These are phyloP conservation scores for Camillea tinctor DNA, from an alignment of 2,329 filamentous ascomycete genomes.

Conservation along the genomic window DNA sequence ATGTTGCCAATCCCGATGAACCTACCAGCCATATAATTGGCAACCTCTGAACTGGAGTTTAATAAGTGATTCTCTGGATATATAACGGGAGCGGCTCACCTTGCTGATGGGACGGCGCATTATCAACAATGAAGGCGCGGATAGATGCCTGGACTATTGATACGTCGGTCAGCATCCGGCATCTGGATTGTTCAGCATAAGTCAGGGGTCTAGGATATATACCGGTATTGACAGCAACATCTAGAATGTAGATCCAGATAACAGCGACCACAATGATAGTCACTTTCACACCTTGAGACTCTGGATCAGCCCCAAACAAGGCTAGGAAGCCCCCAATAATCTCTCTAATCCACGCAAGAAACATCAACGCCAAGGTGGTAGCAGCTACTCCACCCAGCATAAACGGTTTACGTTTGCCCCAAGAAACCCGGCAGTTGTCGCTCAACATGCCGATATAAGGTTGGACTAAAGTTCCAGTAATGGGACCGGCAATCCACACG, in stretches of 20 bases:
- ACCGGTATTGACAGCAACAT: conserved; percentile 94
- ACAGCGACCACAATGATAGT: conserved; percentile 77
- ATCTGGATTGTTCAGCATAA: background rate
- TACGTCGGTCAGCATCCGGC: too few relatives aligned
- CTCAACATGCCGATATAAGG: conserved; percentile 81
- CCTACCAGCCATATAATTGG: conserved; percentile 91
- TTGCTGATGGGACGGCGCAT: conserved; percentile 88
- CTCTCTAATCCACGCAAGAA: conserved; percentile 72
- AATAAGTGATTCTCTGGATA: conserved; percentile 3
- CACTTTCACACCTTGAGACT: conserved; percentile 62
- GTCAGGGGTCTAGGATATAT: conserved; percentile 28
- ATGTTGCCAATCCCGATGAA: conserved; percentile 88
- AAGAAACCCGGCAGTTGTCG: conserved; percentile 70
- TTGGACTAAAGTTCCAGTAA: conserved; percentile 77
- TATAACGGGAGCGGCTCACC: conserved; percentile 30
- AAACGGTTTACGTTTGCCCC: conserved; percentile 80
- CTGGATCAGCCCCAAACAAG: conserved; percentile 68
- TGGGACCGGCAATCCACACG: conserved; percentile 80
- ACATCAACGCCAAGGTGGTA: conserved; percentile 66
- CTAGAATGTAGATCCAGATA: conserved; percentile 82
- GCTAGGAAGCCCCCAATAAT: conserved; percentile 66
- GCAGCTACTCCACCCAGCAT: conserved; percentile 70
- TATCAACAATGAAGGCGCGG: conserved; percentile 90
- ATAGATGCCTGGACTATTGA: conserved; percentile 79
- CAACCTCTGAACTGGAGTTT: conserved; percentile 56